These are phyloP conservation scores for Huntiella abstrusa DNA, from an alignment of 2,329 filamentous ascomycete genomes.

Conservation along the genomic window DNA sequence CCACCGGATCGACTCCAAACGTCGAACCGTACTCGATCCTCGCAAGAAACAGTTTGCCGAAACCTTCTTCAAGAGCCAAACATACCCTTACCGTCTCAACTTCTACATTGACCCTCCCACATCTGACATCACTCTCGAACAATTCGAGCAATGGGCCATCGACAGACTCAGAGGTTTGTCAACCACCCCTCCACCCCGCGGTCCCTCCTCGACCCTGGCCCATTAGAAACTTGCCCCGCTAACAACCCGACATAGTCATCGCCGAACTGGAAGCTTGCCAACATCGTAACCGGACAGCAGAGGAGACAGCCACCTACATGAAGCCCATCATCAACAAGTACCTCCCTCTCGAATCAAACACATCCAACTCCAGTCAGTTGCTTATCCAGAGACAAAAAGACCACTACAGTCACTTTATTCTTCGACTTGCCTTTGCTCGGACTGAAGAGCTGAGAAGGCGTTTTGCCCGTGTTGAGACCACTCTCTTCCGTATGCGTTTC, in stretches of 20 bases:
- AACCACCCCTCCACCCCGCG: neutral
- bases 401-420: slow-evolving; percentile 94
- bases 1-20: slow-evolving; percentile 45
- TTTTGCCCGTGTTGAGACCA: slow-evolving; percentile 72
- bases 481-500: slow-evolving; percentile 72
- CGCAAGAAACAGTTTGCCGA: slow-evolving; percentile 76
- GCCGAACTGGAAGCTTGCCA: slow-evolving; percentile 85
- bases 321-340: slow-evolving; percentile 73
- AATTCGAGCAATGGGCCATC: slow-evolving; percentile 98
- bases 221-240: neutral
- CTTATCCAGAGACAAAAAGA: slow-evolving; percentile 72
- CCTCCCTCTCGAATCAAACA: slow-evolving; percentile 61
- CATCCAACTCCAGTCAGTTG: slow-evolving; percentile 39
- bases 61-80: slow-evolving; percentile 54
- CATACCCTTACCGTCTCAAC: slow-evolving; percentile 76
- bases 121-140: slow-evolving; percentile 83
- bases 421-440: slow-evolving; percentile 76
- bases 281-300: slow-evolving; percentile 73
- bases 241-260: slow-evolving; percentile 35
- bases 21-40: slow-evolving; percentile 56
- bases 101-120: slow-evolving; percentile 81
- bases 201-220: slow-evolving; percentile 12
- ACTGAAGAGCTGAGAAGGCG: slow-evolving; percentile 79
- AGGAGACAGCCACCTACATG: slow-evolving; percentile 71
- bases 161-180: slow-evolving; percentile 59